Base-by-base conservation (phyloP, 768 basidiomycete genomes). In the Hemileccinum impolitum region DNA sequence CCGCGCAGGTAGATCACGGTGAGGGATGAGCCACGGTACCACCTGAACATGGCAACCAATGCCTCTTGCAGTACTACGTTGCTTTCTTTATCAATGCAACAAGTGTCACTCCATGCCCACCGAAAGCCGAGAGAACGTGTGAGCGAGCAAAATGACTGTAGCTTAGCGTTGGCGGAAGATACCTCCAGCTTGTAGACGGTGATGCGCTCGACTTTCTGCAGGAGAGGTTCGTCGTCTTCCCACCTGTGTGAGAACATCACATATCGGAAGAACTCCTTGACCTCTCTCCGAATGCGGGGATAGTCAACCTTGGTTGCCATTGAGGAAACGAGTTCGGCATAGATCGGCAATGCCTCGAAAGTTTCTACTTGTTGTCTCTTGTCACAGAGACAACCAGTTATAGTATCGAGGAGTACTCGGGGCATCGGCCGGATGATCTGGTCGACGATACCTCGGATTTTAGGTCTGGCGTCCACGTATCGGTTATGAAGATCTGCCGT, bases 41-140 rank as follows among this genome's bases (percentile, higher is more conserved):
- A 57, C 1, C n/a, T 32, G 36, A 56, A 57, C 54, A 57, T 51
- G 13, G 55, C 47, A 2, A 51, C 47, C 21, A 58, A 13, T 1
- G 56, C 52, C 13, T 59, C 56, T 26, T 55, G 47, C n/a, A 42
- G 18, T 7, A 49, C 48, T 13, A 44, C 46, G 0, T 37, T 41
- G 13, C 42, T 6, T 2, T n/a, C 11, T 15, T 38, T 14, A 6
- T 56, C 34, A 0, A 57, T 19, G 19, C 55, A 56, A n/a, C 46
- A 57, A 1, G 57, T 58, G 17, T 59, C 57, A 0, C 32, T 32
- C 56, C 57, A 59, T 17, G 42, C 56, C 57, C 56, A 59, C 12
- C 6, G 23, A 18, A 51, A 59, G 0, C 50, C 47, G 18, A 51
- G 35, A 18, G 50, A 44, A 2, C 43, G 36, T 0, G 10, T 28